A percentile compares a stretch with the other conserved stretches of the same genome.
phyloP scores from a whole-genome alignment of 192 early-diverging fungal genomes.

The Geranomyces variabilis region DNA sequence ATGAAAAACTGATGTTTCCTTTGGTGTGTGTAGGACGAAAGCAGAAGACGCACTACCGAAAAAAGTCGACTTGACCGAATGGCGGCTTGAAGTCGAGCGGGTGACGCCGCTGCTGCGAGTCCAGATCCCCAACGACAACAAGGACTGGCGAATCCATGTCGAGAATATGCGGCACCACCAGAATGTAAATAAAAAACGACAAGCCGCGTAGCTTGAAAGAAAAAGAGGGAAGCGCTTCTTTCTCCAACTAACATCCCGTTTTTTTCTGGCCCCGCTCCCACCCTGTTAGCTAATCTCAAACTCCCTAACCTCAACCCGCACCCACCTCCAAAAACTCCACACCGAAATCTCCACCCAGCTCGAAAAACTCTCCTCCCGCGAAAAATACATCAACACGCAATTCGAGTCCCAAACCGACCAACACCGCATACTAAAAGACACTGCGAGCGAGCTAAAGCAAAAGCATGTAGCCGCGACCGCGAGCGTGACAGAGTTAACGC shows the following conservation, averaged over 20 bases:
- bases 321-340: constrained; percentile 48
- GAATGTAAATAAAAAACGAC: too few relatives aligned
- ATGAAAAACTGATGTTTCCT: too few relatives aligned
- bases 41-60: neutral
- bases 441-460: constrained; percentile 55
- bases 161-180: constrained; percentile 56
- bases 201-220: too few relatives aligned
- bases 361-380: constrained; percentile 59
- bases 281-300: constrained; percentile 42
- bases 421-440: constrained; percentile 55
- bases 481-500: constrained; percentile 56
- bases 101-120: constrained; percentile 57
- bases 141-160: constrained; percentile 65
- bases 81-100: constrained; percentile 63
- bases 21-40: too few relatives aligned
- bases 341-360: constrained; percentile 57
- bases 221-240: neutral
- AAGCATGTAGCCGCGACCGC: constrained; percentile 52
- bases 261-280: neutral
- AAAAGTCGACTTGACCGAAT: constrained; percentile 54
- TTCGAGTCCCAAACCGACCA: constrained; percentile 61
- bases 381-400: constrained; percentile 68
- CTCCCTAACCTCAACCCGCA: constrained; percentile 42
- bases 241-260: neutral
- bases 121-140: constrained; percentile 61